These are phyloP conservation scores for Carex pumila DNA, from an alignment of 176 grass and related monocot genomes.

Conservation along the genomic window DNA sequence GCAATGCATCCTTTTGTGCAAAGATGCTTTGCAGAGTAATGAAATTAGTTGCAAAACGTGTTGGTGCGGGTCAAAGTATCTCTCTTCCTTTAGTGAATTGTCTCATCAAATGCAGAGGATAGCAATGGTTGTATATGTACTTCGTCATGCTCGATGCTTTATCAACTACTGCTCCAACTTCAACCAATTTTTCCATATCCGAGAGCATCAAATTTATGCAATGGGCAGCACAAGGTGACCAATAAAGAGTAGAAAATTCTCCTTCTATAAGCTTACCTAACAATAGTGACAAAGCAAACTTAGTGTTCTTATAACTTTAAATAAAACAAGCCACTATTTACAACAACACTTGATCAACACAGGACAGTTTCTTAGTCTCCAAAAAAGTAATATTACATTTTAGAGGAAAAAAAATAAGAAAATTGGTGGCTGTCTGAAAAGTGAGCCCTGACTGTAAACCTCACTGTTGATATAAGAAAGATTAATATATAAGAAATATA, in stretches of 20 bases:
- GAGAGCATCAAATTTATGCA: background rate
- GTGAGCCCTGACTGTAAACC: too few species aligned
- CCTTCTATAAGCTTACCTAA: background rate
- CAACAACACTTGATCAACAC: too few species aligned
- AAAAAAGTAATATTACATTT: too few species aligned
- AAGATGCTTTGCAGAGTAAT: too few species aligned
- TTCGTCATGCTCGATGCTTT: background rate
- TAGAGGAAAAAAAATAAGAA: too few species aligned
- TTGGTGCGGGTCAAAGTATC: background rate
- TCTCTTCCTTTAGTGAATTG: background rate
- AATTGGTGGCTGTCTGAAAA: too few species aligned
- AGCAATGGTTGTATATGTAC: constrained; percentile 13
- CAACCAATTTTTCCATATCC: background rate
- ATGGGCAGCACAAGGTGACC: background rate
- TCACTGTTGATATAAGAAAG: too few species aligned
- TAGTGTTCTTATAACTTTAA: background rate
- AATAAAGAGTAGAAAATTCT: background rate
- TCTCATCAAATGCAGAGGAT: background rate
- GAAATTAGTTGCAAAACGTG: too few species aligned
- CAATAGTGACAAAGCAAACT: background rate
- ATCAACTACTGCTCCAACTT: background rate
- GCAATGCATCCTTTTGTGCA: too few species aligned
- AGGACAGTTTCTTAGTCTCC: too few species aligned
- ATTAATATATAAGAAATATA: background rate
- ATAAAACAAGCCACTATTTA: background rate